Base-by-base conservation (phyloP, 352 stramenopile genomes). In the Phytophthora pseudosyringae region DNA sequence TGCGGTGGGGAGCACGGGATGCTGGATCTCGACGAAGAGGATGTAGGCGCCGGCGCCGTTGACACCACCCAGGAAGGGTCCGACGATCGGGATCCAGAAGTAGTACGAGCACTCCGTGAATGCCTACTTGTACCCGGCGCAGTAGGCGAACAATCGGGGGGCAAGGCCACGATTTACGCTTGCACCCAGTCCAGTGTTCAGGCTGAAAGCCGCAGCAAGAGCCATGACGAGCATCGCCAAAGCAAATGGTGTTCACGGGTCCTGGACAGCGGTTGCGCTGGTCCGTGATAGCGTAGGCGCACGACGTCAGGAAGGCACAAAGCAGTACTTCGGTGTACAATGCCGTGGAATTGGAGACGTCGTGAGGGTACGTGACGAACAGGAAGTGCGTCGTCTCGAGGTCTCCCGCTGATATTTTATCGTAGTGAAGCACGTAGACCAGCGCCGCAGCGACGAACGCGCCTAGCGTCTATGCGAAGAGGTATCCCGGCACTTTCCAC, bases 121-220 rank as follows among this genome's bases (percentile, higher is more conserved):
- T 12, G 81, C 74, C 51, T 74, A 58, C 50, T 81, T 63, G 60
- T 67, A 70, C 39, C 54, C 54, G 32, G 59, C 40, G 28, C 53
- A 43, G 55, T 70, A 70, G 21, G 56, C 65, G 62, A 70, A 70
- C 16, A 84, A 50, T 5, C 75, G 76, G 29, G 75, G 75, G 7
- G 51, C 78, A 48, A 87, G 84, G 58, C 82, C 75, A 38, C 77
- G 71, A 26, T 76, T 78, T 4, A 69, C 71, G 38, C 80, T 86
- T 57, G 83, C 75, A n/a, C 71, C 77, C 18, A 78, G 73, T 9
- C 71, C 71, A 21, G 69, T 79, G 55, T 74, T 75, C 62, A 76
- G 72, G 49, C 80, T 80, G 43, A 91, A 86, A 6, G 73, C 75
- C 74, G 89, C 87, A 26, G 80, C 78, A 6, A 91, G 63, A 0